Evolutionary conservation across 1,139 yeast genomes (phyloP).

Genomic region (Geotrichum restrictum): DNA sequence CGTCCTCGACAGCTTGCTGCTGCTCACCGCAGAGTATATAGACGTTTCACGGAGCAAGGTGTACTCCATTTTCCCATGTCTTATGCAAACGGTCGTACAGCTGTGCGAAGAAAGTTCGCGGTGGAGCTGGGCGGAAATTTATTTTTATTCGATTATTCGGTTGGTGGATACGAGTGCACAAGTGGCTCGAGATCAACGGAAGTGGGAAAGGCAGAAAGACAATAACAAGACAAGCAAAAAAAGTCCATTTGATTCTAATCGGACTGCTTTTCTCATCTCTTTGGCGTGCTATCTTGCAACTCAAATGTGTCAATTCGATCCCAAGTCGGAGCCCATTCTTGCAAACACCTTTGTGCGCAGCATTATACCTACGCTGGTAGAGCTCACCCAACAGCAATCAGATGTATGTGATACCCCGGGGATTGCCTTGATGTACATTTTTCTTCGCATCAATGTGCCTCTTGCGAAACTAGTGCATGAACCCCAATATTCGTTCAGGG

Average conservation of each 20-base stretch:
- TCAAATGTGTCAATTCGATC: conserved; percentile 19
- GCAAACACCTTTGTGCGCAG: conserved; percentile 6
- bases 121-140: conserved; percentile 22
- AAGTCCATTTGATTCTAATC: conserved; percentile 9
- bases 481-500: neutral
- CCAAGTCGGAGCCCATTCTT: conserved; percentile 12
- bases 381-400: conserved; percentile 12
- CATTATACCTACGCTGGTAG: conserved; percentile 18
- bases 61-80: conserved; percentile 17
- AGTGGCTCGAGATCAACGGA: no score
- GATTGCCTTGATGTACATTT: conserved; percentile 20
- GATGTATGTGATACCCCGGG: conserved; percentile 22
- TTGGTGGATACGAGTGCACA: conserved; percentile 12
- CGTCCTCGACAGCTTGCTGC: conserved; percentile 17
- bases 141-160: conserved; percentile 16
- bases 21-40: conserved; percentile 17
- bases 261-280: conserved; percentile 16
- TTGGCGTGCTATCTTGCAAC: conserved; percentile 19
- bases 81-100: conserved; percentile 13
- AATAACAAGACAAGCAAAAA: neutral
- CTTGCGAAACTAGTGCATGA: conserved; percentile 11
- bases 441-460: conserved; percentile 18
- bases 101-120: conserved; percentile 13
- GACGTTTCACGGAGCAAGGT: conserved; percentile 10
- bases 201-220: no score